Evolutionary conservation across 139 green algal species (phyloP), one percentile per base, ranked within the genome.

Genomic region (Volvox reticuliferus): DNA sequence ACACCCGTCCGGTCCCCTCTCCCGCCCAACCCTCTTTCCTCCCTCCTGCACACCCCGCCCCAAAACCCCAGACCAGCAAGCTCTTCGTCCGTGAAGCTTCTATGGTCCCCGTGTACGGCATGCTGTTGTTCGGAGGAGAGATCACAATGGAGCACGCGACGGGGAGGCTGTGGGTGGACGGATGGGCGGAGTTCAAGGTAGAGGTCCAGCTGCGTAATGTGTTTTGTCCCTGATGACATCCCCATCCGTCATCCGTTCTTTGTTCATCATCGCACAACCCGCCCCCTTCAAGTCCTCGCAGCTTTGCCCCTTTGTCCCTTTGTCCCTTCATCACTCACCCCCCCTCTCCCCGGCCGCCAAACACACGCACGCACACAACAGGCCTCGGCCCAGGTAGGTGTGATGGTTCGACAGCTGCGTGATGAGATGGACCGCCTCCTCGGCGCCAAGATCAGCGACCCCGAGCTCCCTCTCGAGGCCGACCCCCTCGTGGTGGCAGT

Each of bases 101-200:
- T 76, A 97, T 97, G 95, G 97, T 98, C 33, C 93, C 96, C 13
- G 90, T 97, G 2, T 99, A 98, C 91, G 94, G 97, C 0, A 85
- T 99, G 86, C 93, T 99, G 77, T 93, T 98, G 13, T 99, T 99
- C 93, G 97, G 97, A 12, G 97, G 97, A 35, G 84, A 94, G 35
- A 71, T 98, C 30, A 91, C 61, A 28, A 92, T 98, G 62, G 68
- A 96, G 33, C 92, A 95, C 75, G 88, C 91, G 33, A 44, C 90
- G 26, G 93, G 94, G 1, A 86, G 94, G 63, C 67, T 84, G 65
- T 80, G 81, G 30, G 80, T 97, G 33, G 96, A 96, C 82, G 94
- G 92, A 50, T 97, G 93, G 94, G 95, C 94, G 0, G 88, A 86
- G 50, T 98, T 98, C 93, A 96, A 95, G 79, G 96, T 75, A 55